Base-by-base conservation (phyloP, 2,329 filamentous ascomycete genomes). In the Rutstroemia sp. region DNA sequence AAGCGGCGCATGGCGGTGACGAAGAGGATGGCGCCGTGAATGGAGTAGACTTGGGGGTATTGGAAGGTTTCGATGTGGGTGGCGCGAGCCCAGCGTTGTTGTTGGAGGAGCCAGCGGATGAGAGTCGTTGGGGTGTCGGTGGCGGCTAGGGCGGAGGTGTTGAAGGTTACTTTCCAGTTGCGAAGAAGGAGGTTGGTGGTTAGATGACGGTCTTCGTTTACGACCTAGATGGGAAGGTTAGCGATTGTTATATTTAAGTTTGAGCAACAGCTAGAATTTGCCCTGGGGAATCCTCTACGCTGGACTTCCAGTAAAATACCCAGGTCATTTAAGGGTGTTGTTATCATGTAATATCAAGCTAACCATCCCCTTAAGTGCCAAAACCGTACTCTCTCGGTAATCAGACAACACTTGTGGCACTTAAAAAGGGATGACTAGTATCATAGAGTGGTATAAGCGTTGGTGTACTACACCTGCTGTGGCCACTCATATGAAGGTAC, bases 161-260 rank as follows among this genome's bases (percentile, higher is more conserved):
- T 67, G 53, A 70, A 72, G 10, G 66, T 67, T 25, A 72, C 65
- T 19, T 64, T 68, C 66, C 68, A 71, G 7, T 69, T 69, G 38
- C 63, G 63, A 3, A 71, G 61, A 4, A 72, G 64, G 0, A 73
- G 62, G 8, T 67, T 66, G 8, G 71, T 72, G 0, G 70, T 73
- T 4, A 72, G 62, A 53, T 73, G 71, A 8, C 71, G 67, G 55
- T 73, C 71, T 57, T 73, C 71, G 54, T 72, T 73, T 36, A 72
- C 66, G 47, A 72, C 64, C 49, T 52, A n/a, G 9, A 14, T 8
- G 39, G 39, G 39, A 19, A 17, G 17, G 39, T 42, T 9, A 42
- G 39, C 39, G 17, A n/a, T n/a, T 42, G 16, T 17, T n/a, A 19
- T 12, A 12, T 34, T 34, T 0, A 12, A 2, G 3, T 34, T 34